phyloP scores from a whole-genome alignment of 108 stramenopile species.

The Chaetoceros tenuissimus region DNA sequence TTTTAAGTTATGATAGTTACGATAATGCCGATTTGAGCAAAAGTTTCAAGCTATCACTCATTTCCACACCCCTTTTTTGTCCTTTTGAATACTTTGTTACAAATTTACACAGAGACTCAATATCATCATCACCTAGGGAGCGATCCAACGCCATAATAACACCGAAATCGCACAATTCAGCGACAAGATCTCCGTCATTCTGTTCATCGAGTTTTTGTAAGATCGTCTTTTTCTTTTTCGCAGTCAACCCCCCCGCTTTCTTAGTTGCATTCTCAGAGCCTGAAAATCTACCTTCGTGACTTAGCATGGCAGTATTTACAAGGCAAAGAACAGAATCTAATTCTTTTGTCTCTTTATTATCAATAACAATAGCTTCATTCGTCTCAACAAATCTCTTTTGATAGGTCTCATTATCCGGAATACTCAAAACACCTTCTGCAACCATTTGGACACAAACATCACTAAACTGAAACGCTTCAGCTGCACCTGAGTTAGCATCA shows the following conservation, averaged over 20 bases:
- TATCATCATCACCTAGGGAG: slow-evolving; percentile 39
- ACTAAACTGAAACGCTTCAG: slow-evolving; percentile 83
- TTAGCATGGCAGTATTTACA: slow-evolving; percentile 74
- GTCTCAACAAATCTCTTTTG: slow-evolving; percentile 30
- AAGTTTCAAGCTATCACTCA: background rate
- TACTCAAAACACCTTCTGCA: slow-evolving; percentile 48
- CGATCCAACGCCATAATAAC: slow-evolving; percentile 51
- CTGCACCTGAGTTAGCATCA: slow-evolving; percentile 68
- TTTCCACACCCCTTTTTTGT: slow-evolving; percentile 38
- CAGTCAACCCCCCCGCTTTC: slow-evolving; percentile 53
- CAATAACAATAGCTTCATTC: slow-evolving; percentile 49
- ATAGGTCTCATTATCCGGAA: background rate
- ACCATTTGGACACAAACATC: slow-evolving; percentile 83
- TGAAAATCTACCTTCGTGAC: slow-evolving; percentile 52
- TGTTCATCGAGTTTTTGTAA: slow-evolving; percentile 33
- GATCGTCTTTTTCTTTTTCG: slow-evolving; percentile 65
- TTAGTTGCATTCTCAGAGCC: slow-evolving; percentile 27
- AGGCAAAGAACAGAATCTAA: slow-evolving; percentile 77
- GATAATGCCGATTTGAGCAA: background rate
- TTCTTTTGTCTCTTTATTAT: slow-evolving; percentile 59
- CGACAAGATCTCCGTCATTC: slow-evolving; percentile 17
- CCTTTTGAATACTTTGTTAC: slow-evolving; percentile 69
- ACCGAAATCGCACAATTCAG: slow-evolving; percentile 63
- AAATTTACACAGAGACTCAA: slow-evolving; percentile 35
- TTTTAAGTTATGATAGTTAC: background rate